These are phyloP conservation scores for Cystobasidium slooffiae DNA, from an alignment of 1,284 basidiomycete species.

Conservation along the genomic window DNA sequence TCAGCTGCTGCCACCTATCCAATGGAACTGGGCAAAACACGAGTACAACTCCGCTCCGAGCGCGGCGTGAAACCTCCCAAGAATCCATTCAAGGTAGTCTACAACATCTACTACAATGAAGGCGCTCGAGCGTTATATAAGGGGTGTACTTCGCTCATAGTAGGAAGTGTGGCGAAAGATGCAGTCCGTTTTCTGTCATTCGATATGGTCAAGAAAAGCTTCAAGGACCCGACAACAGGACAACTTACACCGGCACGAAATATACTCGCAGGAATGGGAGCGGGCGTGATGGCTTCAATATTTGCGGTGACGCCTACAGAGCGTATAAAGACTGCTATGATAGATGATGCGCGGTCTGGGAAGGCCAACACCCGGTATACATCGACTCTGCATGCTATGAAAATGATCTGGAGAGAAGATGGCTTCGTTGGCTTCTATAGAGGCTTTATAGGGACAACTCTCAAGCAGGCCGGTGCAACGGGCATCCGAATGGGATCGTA, in stretches of 20 bases:
- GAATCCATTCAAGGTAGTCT: conserved; percentile 40
- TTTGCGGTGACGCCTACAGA: conserved; percentile 40
- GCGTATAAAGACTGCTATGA: conserved; percentile 42
- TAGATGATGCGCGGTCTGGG: conserved; percentile 41
- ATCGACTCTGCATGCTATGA: conserved; percentile 31
- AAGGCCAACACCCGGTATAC: conserved; percentile 27
- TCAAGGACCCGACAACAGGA: conserved; percentile 36
- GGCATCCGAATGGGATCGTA: conserved; percentile 43
- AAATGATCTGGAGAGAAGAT: conserved; percentile 35
- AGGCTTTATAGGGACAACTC: conserved; percentile 34
- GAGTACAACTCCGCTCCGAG: conserved; percentile 31
- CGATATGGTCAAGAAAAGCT: conserved; percentile 41
- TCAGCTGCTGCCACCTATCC: conserved; percentile 39
- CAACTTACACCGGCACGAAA: conserved; percentile 34
- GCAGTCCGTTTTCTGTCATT: conserved; percentile 43
- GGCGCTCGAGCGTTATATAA: conserved; percentile 35
- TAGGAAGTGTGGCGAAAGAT: conserved; percentile 42
- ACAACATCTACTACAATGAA: conserved; percentile 30
- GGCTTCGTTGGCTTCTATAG: conserved; percentile 42
- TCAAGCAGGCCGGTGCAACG: conserved; percentile 44
- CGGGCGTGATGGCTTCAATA: conserved; percentile 38
- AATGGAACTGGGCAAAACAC: conserved; percentile 43
- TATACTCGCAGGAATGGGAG: conserved; percentile 42
- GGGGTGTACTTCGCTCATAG: conserved; percentile 21
- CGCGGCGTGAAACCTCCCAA: conserved; percentile 5